Conservation (phyloP, 2,329 filamentous ascomycete genomes). For the Stachybotrys echinatus region DNA sequence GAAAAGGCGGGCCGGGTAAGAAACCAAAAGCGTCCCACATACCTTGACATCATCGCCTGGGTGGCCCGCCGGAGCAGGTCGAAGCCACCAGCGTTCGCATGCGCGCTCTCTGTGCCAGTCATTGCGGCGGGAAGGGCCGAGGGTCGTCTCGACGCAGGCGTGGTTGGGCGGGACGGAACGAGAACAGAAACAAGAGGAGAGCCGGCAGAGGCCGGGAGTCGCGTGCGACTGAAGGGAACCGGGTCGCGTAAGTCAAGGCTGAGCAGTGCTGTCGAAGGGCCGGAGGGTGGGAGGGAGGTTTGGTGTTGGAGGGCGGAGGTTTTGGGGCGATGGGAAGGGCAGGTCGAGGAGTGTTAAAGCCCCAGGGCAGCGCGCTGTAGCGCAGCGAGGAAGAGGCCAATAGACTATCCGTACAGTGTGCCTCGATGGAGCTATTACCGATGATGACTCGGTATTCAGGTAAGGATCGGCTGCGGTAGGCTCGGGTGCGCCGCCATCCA, state of each 20-base stretch:
- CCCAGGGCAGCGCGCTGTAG: too few species aligned
- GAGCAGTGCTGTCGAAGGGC: not conserved
- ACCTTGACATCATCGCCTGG: slow-evolving; percentile 61
- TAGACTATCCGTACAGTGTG: not conserved
- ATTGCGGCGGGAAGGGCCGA: slow-evolving; percentile 28
- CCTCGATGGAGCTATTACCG: not conserved
- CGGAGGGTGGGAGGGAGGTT: not conserved
- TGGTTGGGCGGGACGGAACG: slow-evolving; percentile 8
- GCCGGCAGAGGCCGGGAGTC: not conserved
- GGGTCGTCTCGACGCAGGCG: slow-evolving; percentile 16
- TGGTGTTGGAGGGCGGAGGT: not conserved
- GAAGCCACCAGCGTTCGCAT: slow-evolving; percentile 39
- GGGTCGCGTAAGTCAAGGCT: not conserved
- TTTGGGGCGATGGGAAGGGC: not conserved
- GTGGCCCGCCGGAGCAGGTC: slow-evolving; percentile 56
- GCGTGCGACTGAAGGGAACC: not conserved
- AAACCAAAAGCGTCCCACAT: slow-evolving; percentile 26
- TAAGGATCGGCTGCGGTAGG: not conserved
- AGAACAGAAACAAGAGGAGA: not conserved
- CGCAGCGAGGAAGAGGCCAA: not conserved
- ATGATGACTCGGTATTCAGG: not conserved
- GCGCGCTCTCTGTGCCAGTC: slow-evolving; percentile 42
- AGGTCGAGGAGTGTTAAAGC: not conserved
- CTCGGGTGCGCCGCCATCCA: not conserved
- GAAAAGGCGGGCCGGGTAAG: not conserved